Percentiles rank a stretch among this genome's conserved stretches.
Conservation (phyloP, 257 asterid genomes). For the Solanum tacnaense region DNA sequence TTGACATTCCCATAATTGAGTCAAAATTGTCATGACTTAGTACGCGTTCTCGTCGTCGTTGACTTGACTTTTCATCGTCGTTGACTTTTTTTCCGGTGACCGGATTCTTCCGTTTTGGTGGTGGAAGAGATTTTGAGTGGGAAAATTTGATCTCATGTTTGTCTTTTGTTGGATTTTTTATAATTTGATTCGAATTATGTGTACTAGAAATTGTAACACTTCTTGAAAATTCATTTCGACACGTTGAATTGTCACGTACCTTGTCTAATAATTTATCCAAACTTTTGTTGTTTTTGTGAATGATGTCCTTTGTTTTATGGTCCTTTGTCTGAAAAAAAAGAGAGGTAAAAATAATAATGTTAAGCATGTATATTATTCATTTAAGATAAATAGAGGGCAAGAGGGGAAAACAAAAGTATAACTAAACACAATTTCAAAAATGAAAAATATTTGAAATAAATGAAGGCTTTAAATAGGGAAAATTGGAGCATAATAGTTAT, state of each 20-base stretch:
- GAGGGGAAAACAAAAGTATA: too few relatives aligned
- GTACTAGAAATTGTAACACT: neutral
- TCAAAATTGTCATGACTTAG: neutral
- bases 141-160: neutral
- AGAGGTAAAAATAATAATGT: neutral
- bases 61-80: neutral
- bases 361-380: neutral
- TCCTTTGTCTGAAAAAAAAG: neutral
- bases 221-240: neutral
- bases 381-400: neutral
- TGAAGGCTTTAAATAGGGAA: neutral
- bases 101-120: neutral
- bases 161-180: neutral
- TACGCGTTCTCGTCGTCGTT: neutral
- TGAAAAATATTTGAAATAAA: too few relatives aligned
- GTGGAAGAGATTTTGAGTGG: conserved; percentile 11
- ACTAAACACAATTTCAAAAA: neutral
- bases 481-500: neutral
- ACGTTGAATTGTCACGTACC: neutral
- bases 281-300: conserved; percentile 7
- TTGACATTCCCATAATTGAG: conserved; percentile 16
- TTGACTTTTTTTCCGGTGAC: neutral
- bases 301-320: neutral
- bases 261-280: neutral
- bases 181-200: neutral